These are phyloP conservation scores for Pleurotus cornucopiae DNA, from an alignment of 768 basidiomycete species.

Conservation along the genomic window DNA sequence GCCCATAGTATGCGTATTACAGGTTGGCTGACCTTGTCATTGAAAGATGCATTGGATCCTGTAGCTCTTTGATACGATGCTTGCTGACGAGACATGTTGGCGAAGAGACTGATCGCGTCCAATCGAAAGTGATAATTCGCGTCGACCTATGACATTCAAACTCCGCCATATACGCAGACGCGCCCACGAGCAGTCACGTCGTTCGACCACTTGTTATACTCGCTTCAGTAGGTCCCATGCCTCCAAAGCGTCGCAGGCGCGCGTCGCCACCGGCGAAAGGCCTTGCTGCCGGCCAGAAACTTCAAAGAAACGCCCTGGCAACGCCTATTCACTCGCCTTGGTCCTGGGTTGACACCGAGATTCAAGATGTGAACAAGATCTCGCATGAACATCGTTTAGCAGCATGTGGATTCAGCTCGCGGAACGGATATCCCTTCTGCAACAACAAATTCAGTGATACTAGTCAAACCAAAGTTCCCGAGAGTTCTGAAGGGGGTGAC, in stretches of 20 bases:
- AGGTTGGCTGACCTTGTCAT: slow-evolving; percentile 64
- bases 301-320: slow-evolving; percentile 54
- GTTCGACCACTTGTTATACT: too few relatives aligned
- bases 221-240: slow-evolving; percentile 30
- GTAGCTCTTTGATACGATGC: slow-evolving; percentile 36
- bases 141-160: background rate
- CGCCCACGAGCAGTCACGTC: background rate
- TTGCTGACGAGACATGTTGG: slow-evolving; percentile 33
- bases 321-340: slow-evolving; percentile 49
- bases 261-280: slow-evolving; percentile 43
- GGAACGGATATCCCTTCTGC: slow-evolving; percentile 51
- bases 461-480: slow-evolving; percentile 13
- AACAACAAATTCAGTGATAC: slow-evolving; percentile 45
- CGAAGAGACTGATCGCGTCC: slow-evolving; percentile 26
- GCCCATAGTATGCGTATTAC: background rate
- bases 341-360: slow-evolving; percentile 79
- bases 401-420: slow-evolving; percentile 62
- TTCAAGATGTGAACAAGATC: slow-evolving; percentile 52
- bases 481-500: background rate
- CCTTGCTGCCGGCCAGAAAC: slow-evolving; percentile 55
- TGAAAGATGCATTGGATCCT: slow-evolving; percentile 75
- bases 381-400: slow-evolving; percentile 59
- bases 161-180: slow-evolving; percentile 15
- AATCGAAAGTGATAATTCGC: slow-evolving; percentile 16
- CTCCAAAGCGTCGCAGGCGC: slow-evolving; percentile 56